Evolutionary conservation across 1,139 yeast species (phyloP).

Genomic region (Taphrina wiesneri): DNA sequence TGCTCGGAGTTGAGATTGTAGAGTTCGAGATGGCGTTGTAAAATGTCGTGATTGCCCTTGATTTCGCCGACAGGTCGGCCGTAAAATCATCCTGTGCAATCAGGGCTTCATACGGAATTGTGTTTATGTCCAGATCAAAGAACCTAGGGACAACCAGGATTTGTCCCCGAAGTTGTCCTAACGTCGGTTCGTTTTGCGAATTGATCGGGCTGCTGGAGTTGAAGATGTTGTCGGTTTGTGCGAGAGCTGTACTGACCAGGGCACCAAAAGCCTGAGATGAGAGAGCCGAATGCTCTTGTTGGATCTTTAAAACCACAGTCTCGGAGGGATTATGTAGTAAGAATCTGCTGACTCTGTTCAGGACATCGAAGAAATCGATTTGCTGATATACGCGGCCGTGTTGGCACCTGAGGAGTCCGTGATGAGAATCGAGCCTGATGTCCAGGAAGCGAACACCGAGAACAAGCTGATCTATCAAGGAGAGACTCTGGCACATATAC

Average conservation of each 20-base stretch:
- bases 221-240: neutral
- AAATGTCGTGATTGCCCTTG: slow-evolving; percentile 8
- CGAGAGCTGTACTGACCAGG: neutral
- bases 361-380: slow-evolving; percentile 7
- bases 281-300: slow-evolving; percentile 14
- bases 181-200: neutral
- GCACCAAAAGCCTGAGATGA: slow-evolving; percentile 3
- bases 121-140: slow-evolving; percentile 2
- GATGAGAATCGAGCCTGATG: slow-evolving; percentile 4
- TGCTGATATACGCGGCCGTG: slow-evolving; percentile 29
- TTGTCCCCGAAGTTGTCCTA: slow-evolving; percentile 18
- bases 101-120: slow-evolving; percentile 21
- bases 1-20: neutral
- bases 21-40: slow-evolving; percentile 3
- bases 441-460: slow-evolving; percentile 27
- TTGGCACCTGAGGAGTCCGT: slow-evolving; percentile 16
- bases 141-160: slow-evolving; percentile 18
- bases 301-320: slow-evolving; percentile 20
- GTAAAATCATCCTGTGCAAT: slow-evolving; percentile 29
- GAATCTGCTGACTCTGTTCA: slow-evolving; percentile 5
- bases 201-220: slow-evolving; percentile 1
- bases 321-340: slow-evolving; percentile 3
- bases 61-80: neutral
- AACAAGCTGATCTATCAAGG: slow-evolving; percentile 15
- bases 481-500: slow-evolving; percentile 24